Evolutionary conservation across 176 grass and related monocot genomes (phyloP).

Genomic region (Otatea glauca): DNA sequence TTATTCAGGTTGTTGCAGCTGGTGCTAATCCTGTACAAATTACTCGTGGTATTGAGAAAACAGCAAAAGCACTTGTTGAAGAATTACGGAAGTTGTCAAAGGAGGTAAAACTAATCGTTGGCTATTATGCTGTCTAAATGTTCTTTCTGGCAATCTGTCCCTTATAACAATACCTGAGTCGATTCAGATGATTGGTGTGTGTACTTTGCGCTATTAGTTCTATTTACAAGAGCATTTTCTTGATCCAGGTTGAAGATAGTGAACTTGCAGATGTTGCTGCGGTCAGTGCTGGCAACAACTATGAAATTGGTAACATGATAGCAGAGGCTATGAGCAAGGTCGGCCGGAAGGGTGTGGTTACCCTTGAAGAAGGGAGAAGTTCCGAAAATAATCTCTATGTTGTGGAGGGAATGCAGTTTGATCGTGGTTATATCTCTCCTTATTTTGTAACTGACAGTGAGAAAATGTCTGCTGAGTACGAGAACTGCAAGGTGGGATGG

Average conservation of each 20-base stretch:
- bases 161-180: background rate
- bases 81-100: slow-evolving; percentile 84
- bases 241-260: slow-evolving; percentile 84
- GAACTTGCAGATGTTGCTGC: slow-evolving; percentile 96
- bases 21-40: slow-evolving; percentile 98
- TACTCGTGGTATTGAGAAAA: slow-evolving; percentile 95
- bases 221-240: slow-evolving; percentile 5
- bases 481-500: slow-evolving; percentile 89
- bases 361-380: slow-evolving; percentile 92
- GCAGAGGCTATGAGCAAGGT: slow-evolving; percentile 98
- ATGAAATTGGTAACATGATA: slow-evolving; percentile 96
- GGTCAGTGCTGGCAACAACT: slow-evolving; percentile 94
- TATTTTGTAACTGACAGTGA: slow-evolving; percentile 97
- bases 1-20: slow-evolving; percentile 84
- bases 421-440: slow-evolving; percentile 95
- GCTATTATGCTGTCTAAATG: background rate
- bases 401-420: slow-evolving; percentile 99
- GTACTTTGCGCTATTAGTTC: background rate
- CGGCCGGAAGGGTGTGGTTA: slow-evolving; percentile 93
- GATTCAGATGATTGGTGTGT: background rate
- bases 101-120: slow-evolving; percentile 56
- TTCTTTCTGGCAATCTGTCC: background rate
- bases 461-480: slow-evolving; percentile 91
- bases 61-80: slow-evolving; percentile 76
- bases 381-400: slow-evolving; percentile 91